A percentile compares a stretch with the other conserved stretches of the same genome.
Evolutionary conservation across 2,329 filamentous ascomycete genomes (phyloP).

Genomic region (Nannizzia gypsea): DNA sequence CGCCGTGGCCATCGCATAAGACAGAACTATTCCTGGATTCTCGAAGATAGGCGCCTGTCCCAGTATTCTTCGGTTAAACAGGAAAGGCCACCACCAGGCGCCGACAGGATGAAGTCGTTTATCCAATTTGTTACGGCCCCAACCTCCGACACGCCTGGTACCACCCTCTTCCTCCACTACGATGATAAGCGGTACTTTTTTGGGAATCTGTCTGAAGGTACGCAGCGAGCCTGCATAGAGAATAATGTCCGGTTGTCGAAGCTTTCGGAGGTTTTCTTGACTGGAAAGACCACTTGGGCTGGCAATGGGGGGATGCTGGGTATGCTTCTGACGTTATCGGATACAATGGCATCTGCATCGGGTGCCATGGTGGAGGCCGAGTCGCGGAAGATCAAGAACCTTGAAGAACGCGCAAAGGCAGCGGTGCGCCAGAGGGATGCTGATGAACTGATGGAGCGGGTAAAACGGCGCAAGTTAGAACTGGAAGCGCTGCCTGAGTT

Average conservation of each 20-base stretch:
- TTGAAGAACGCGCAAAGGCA: conserved; percentile 12
- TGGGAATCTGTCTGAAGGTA: conserved; percentile 70
- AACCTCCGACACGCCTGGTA: conserved; percentile 77
- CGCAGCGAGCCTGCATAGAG: conserved; percentile 63
- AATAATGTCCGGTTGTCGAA: conserved; percentile 53
- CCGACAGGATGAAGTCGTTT: conserved; percentile 54
- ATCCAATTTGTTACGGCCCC: conserved; percentile 70
- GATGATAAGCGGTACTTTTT: conserved; percentile 75
- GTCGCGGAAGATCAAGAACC: conserved; percentile 32
- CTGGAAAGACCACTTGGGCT: conserved; percentile 63
- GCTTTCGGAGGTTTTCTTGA: conserved; percentile 68
- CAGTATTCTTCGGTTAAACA: neutral
- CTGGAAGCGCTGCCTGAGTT: conserved; percentile 13
- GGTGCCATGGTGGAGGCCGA: conserved; percentile 27
- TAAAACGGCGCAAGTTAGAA: conserved; percentile 7
- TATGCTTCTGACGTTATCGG: conserved; percentile 71
- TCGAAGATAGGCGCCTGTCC: neutral
- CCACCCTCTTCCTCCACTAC: conserved; percentile 64
- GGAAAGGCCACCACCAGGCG: neutral
- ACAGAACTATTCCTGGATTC: conserved; percentile 3
- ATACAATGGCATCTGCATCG: conserved; percentile 43
- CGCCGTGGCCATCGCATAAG: neutral
- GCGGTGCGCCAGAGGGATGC: conserved; percentile 17
- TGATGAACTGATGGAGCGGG: conserved; percentile 6
- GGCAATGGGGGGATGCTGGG: conserved; percentile 74